phyloP scores from a whole-genome alignment of 2,329 filamentous ascomycete species.

The Cryphonectria radicalis region DNA sequence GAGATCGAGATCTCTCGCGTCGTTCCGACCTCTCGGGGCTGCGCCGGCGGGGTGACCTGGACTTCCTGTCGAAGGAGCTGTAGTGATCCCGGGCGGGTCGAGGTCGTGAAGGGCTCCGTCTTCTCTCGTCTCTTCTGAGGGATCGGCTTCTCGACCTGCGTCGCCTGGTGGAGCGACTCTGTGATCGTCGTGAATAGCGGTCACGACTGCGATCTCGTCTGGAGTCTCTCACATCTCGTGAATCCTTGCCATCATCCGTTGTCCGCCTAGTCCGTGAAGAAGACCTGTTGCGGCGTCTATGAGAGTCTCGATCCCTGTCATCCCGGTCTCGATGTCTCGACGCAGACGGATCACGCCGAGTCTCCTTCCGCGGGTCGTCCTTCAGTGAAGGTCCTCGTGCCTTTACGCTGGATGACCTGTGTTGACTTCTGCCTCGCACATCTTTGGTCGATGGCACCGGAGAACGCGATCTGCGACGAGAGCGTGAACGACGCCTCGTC shows the following conservation, averaged over 20 bases:
- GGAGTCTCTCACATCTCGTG: slow-evolving; percentile 34
- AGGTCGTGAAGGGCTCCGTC: slow-evolving; percentile 35
- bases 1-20: slow-evolving; percentile 23
- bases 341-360: slow-evolving; percentile 13
- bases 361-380: slow-evolving; percentile 21
- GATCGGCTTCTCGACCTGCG: slow-evolving; percentile 36
- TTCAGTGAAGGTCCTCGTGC: slow-evolving; percentile 17
- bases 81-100: slow-evolving; percentile 31
- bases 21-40: slow-evolving; percentile 25
- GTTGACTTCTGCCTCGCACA: slow-evolving; percentile 29
- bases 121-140: slow-evolving; percentile 35
- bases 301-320: slow-evolving; percentile 37
- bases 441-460: slow-evolving; percentile 39
- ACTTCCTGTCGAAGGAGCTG: slow-evolving; percentile 30
- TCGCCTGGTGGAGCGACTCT: slow-evolving; percentile 36
- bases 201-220: slow-evolving; percentile 37
- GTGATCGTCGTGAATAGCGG: slow-evolving; percentile 31
- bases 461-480: slow-evolving; percentile 32
- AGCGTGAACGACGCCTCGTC: slow-evolving; percentile 19
- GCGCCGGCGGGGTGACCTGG: slow-evolving; percentile 26
- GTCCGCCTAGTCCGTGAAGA: slow-evolving; percentile 15
- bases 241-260: slow-evolving; percentile 18
- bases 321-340: slow-evolving; percentile 37
- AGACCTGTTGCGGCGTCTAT: slow-evolving; percentile 25
- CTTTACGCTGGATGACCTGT: slow-evolving; percentile 26